Base-by-base conservation (phyloP, 2,329 filamentous ascomycete genomes). In the Blastomyces gilchristii region DNA sequence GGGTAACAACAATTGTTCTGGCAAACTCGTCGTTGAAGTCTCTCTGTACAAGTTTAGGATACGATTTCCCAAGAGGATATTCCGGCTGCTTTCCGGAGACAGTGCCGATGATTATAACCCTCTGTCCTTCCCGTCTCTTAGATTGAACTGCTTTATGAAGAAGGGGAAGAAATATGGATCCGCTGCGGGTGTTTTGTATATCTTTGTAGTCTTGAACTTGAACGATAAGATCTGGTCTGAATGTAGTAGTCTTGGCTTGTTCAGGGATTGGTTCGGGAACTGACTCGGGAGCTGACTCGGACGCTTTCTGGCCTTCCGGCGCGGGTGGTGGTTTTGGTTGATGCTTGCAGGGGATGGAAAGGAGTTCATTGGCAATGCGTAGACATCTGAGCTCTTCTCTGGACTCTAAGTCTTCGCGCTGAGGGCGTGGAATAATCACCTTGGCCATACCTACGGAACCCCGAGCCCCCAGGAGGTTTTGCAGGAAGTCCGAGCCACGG, bases 181-280 rank as follows among this genome's bases (percentile, higher is more conserved):
- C 90, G 63, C 90, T 85, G 6, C 82, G 74, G 0, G 88, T 87
- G 70, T 83, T 83, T 68, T 82, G 85, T 9, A 99, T 80, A 66
- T 95, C 90, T 61, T 89, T 85, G 70, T 91, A 89, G 72, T 97
- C 90, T 71, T 89, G 85, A 14, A 96, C 78, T 68, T 90, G 90
- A 49, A 95, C 80, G 63, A 97, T 86, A 8, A 91, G 81, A 31
- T 80, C 71, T 69, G 71, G 68, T 71, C 63, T 25, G 43, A 18
- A 37, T 62, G 67, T 68, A 39, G 63, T 60, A 9, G 67, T 66
- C 45, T 54, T 60, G 41, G 62, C 53, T 60, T 69, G 66, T 41
- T 57, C 59, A 9, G 63, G 63, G 25, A 61, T 61, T 61, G 67
- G 53, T 31, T 68, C 62, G 25, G 50, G 39, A 18, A 60, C 28